Base-by-base conservation (phyloP, 1,139 yeast species). In the Geotrichum klebahnii region DNA sequence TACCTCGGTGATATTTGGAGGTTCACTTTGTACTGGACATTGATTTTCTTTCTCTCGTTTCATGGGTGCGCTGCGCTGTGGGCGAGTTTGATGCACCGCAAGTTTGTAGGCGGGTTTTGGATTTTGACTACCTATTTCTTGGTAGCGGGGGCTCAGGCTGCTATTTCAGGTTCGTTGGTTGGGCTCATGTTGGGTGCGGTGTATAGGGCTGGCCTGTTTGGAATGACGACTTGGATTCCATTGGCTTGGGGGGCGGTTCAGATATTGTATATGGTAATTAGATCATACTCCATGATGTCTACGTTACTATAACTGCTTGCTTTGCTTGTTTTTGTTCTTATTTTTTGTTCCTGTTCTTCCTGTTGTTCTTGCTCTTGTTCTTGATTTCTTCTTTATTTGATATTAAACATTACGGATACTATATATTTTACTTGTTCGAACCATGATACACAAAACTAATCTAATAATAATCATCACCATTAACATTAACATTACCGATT, bases 171-270 rank as follows among this genome's bases (percentile, higher is more conserved):
- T 0, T 79, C 92, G 0, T 73, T 88, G 9, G 75, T 84, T 35
- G 97, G 97, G 0, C 70, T 89, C 12, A 66, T 82, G 63, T 63
- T 75, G 38, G 78, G 78, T 1, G 86, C 89, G 2, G 77, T 88
- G 3, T 89, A 89, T 67, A 73, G 77, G 50, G 82, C 96, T 0
- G 96, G 74, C 16, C 57, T 63, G 50, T 61, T 89, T 63, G 78
- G 85, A 22, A 85, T 90, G 92, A 83, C 95, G 26, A 85, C 96
- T 0, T 90, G 97, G 97, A 80, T 89, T 9, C 97, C 97, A 1
- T 75, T 89, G 59, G 78, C 84, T 46, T 86, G 92, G 81, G 92
- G 82, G 0, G 69, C 84, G 4, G 77, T 83, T 2, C 81, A 80
- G 60, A 75, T 85, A 12, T 62, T 88, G 44, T 84, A 77, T 65